These are phyloP conservation scores for Antitrichia curtipendula DNA, from an alignment of 225 moss, liverwort and hornwort species.

Conservation along the genomic window DNA sequence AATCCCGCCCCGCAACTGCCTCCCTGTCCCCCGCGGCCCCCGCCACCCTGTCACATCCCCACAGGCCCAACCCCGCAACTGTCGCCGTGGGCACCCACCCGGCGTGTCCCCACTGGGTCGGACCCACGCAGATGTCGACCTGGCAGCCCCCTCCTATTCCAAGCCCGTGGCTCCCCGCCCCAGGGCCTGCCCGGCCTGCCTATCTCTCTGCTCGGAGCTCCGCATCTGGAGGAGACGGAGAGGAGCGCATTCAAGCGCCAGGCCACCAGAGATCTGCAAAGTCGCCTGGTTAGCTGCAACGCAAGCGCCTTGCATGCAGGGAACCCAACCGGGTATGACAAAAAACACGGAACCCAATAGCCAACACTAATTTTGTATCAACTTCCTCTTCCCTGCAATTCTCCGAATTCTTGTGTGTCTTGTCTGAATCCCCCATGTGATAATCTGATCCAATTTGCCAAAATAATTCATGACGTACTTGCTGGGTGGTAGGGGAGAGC, in stretches of 20 bases:
- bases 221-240: neutral
- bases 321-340: neutral
- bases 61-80: neutral
- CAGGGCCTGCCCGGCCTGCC: neutral
- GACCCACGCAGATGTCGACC: neutral
- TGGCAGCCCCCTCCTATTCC: neutral
- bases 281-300: slow-evolving; percentile 18
- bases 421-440: neutral
- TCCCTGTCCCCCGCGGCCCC: neutral
- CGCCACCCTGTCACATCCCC: neutral
- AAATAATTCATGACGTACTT: neutral
- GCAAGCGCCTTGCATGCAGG: slow-evolving; percentile 5
- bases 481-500: neutral
- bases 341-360: neutral
- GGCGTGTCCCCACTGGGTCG: neutral
- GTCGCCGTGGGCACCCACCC: neutral
- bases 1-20: neutral
- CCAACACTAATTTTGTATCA: neutral
- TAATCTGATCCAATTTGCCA: neutral
- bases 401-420: neutral
- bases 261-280: slow-evolving; percentile 1
- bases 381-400: neutral
- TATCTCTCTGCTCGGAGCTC: neutral
- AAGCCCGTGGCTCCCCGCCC: neutral
- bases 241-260: neutral